A percentile compares a stretch with the other conserved stretches of the same genome.
Evolutionary conservation across 1,284 basidiomycete genomes (phyloP).

Genomic region (Amylostereum chailletii): DNA sequence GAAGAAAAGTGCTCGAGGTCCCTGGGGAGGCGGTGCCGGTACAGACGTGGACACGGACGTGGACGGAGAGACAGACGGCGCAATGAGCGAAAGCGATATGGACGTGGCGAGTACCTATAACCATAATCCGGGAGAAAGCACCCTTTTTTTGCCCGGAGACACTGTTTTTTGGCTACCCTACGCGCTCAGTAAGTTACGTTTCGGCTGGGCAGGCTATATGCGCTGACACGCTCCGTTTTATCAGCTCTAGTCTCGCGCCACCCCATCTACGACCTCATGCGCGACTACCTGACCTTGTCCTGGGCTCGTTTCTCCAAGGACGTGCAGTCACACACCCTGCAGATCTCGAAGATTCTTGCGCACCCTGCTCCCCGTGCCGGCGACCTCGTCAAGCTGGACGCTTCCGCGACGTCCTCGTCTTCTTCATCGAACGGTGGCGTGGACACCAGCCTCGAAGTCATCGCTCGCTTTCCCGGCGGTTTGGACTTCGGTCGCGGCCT

Average conservation of each 20-base stretch:
- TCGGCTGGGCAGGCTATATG: constrained; percentile 14
- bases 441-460: constrained; percentile 71
- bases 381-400: constrained; percentile 76
- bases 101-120: constrained; percentile 63
- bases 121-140: constrained; percentile 77
- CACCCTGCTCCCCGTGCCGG: constrained; percentile 83
- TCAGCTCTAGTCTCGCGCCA: constrained; percentile 81
- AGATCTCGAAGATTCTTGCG: constrained; percentile 77
- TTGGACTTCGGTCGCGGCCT: constrained; percentile 77
- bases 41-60: constrained; percentile 56
- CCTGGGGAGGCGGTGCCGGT: constrained; percentile 44
- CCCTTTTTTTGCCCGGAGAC: constrained; percentile 76
- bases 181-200: constrained; percentile 63
- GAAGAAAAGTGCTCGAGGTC: constrained; percentile 50
- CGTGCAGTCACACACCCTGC: constrained; percentile 78
- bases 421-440: constrained; percentile 16
- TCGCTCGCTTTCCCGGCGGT: constrained; percentile 78
- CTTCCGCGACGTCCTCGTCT: constrained; percentile 45
- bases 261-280: constrained; percentile 89
- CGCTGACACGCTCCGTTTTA: constrained; percentile 5
- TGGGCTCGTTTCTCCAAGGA: constrained; percentile 93
- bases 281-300: constrained; percentile 85
- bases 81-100: constrained; percentile 75
- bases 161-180: constrained; percentile 93
- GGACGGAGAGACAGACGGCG: constrained; percentile 71